Evolutionary conservation across 345 rosid genomes (phyloP).

Genomic region (Dimocarpus longan): DNA sequence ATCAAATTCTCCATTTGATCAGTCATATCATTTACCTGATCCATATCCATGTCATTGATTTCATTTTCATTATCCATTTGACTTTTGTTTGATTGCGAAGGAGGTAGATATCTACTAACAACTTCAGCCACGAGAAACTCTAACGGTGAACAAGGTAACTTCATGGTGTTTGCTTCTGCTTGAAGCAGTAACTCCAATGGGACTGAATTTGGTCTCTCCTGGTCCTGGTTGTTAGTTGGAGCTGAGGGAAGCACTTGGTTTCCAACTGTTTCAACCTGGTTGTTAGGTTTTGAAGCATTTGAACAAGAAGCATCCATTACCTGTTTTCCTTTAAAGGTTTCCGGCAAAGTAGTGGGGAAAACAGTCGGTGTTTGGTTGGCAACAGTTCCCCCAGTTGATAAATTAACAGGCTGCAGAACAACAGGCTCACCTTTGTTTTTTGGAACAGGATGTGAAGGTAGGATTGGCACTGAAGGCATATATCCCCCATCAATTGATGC

Average conservation of each 20-base stretch:
- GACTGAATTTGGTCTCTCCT: constrained; percentile 24
- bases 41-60: too few species aligned
- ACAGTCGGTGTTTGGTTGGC: constrained; percentile 26
- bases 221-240: constrained; percentile 26
- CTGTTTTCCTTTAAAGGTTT: constrained; percentile 41
- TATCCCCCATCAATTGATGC: constrained; percentile 72
- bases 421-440: constrained; percentile 54
- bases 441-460: constrained; percentile 36
- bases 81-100: constrained; percentile 36
- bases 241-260: constrained; percentile 29
- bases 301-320: constrained; percentile 28
- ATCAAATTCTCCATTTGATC: constrained; percentile 3
- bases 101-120: constrained; percentile 45
- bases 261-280: constrained; percentile 27
- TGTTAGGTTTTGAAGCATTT: constrained; percentile 29
- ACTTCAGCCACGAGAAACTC: constrained; percentile 67
- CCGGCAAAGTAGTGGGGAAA: constrained; percentile 17
- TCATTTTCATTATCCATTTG: neutral
- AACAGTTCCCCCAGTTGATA: constrained; percentile 42
- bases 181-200: constrained; percentile 21
- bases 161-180: constrained; percentile 31
- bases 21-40: too few species aligned
- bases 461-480: constrained; percentile 34
- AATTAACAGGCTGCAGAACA: constrained; percentile 45
- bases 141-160: constrained; percentile 44